phyloP scores from a whole-genome alignment of 2,329 filamentous ascomycete genomes.

The Diplodia scrobiculata region DNA sequence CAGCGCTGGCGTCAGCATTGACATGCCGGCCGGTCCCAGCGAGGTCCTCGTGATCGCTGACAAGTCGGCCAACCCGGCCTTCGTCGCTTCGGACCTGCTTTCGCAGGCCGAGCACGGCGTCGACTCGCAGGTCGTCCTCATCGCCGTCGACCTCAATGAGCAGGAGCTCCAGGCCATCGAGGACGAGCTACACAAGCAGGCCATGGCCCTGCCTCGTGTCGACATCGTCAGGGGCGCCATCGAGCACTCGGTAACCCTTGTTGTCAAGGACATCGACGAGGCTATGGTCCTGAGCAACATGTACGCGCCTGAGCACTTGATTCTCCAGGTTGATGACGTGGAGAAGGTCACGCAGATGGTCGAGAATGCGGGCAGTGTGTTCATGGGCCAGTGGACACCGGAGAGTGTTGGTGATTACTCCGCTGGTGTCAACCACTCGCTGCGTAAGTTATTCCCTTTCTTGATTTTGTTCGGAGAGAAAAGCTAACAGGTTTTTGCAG shows the following conservation, averaged over 20 bases:
- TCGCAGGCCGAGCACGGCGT: constrained; percentile 96
- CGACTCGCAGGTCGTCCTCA: constrained; percentile 90
- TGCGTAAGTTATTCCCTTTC: constrained; percentile 66
- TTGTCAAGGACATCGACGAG: constrained; percentile 70
- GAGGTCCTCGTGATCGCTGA: constrained; percentile 97
- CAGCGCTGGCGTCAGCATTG: constrained; percentile 89
- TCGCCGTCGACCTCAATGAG: constrained; percentile 78
- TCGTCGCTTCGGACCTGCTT: constrained; percentile 91
- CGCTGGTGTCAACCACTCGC: constrained; percentile 93
- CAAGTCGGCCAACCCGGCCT: constrained; percentile 81
- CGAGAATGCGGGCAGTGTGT: constrained; percentile 92
- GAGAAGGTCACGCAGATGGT: constrained; percentile 74
- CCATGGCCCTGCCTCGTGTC: constrained; percentile 80
- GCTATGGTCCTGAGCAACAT: constrained; percentile 84
- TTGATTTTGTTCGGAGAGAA: neutral
- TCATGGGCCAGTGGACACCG: constrained; percentile 93
- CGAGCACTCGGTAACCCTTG: constrained; percentile 84
- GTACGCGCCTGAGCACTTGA: constrained; percentile 95
- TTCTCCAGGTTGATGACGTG: constrained; percentile 81
- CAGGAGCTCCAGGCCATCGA: constrained; percentile 78
- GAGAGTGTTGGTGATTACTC: constrained; percentile 98
- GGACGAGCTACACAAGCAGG: constrained; percentile 85
- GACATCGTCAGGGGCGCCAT: constrained; percentile 92
- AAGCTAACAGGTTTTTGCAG: constrained; percentile 49
- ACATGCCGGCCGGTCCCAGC: constrained; percentile 96